Evolutionary conservation across 768 basidiomycete species (phyloP), one percentile per base, ranked within the genome.

Genomic region (Psilocybe subaeruginosa): DNA sequence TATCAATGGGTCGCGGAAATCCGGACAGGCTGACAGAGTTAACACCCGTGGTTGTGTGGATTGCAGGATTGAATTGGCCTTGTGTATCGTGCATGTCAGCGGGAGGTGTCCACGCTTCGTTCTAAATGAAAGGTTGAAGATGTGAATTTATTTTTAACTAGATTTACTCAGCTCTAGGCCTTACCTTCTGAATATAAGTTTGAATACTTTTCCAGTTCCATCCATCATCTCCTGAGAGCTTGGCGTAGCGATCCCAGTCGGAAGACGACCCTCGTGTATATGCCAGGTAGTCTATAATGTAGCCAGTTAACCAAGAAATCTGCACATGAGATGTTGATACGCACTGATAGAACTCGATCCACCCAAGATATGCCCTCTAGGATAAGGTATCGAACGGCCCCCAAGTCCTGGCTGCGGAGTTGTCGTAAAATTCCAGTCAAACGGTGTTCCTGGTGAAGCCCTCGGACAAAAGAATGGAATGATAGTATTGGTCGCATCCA

Each of bases 241-340:
- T 39, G 2, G 82, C 84, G 70, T 79, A 84, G 58, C 82, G 78
- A 60, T 87, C 81, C 57, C 79, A 88, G 63, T 87, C 85, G n/a
- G 72, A 71, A 2, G 55, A 54, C 3, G 73, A 69, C 4, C 78
- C 78, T 2, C 73, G 67, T 2, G 69, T 74, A 45, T 72, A 76
- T 2, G 65, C 63, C 67, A 72, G 65, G 1, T 49, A 65, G 56
- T 73, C 72, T 73, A 39, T 29, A 50, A 2, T 41, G 27, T 16
- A 39, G 27, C 33, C 12, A 27, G 27, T 46, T 8, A 14, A 39
- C 35, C 39, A 6, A 29, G 19, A 39, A 8, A 17, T 16, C 9
- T 5, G 33, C 27, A 14, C 12, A 23, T 19, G 17, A 7, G 14
- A 48, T 11, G 19, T 12, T 43, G 8, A 46, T 30, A 56, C 51